A percentile compares a stretch with the other conserved stretches of the same genome.
phyloP scores from a whole-genome alignment of 805 yeast genomes.

The Ascoidea rubescens region DNA sequence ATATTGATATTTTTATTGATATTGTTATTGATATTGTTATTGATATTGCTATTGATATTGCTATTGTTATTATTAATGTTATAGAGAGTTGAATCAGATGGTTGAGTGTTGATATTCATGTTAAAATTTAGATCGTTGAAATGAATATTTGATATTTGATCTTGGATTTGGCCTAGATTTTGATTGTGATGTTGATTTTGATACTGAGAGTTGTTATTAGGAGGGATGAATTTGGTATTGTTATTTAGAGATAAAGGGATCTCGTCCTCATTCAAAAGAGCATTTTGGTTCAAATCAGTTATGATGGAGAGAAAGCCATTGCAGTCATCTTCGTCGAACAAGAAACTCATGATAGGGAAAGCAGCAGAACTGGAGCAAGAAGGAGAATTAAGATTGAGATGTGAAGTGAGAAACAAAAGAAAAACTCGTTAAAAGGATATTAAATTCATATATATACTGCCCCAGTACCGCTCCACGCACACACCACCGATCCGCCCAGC shows the following conservation, averaged over 20 bases:
- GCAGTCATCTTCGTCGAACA: background rate
- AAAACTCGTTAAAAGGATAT: background rate
- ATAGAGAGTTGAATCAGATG: background rate
- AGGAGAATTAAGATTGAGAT: background rate
- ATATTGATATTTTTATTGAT: background rate
- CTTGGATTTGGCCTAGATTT: background rate
- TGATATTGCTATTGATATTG: background rate
- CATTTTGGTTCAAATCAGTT: background rate
- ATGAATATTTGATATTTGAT: no score
- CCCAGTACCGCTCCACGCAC: no score
- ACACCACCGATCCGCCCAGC: no score
- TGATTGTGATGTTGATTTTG: background rate
- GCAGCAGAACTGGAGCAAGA: background rate
- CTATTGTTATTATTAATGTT: no score
- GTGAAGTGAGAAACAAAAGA: no score
- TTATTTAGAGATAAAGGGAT: background rate
- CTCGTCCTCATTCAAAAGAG: background rate
- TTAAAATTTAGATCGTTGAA: no score
- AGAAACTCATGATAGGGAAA: background rate
- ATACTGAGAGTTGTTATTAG: no score
- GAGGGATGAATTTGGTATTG: background rate
- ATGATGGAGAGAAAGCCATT: background rate
- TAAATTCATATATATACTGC: no score
- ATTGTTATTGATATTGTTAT: background rate
- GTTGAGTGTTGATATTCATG: no score